Evolutionary conservation across 2,329 filamentous ascomycete genomes (phyloP).

Genomic region (Neonectria punicea): DNA sequence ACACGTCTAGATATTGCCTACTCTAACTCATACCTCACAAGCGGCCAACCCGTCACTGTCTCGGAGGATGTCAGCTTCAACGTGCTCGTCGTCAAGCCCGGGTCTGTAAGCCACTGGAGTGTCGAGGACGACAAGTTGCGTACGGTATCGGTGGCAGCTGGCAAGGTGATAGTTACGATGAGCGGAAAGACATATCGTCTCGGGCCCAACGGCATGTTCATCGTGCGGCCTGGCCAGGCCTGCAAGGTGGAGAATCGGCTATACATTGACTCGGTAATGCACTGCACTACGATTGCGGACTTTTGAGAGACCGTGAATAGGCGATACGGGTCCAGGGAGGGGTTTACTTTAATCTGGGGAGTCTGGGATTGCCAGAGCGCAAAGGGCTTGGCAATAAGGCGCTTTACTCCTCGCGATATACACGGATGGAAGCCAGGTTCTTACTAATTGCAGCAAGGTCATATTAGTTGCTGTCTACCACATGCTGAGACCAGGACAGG

Average conservation of each 20-base stretch:
- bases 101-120: slow-evolving; percentile 47
- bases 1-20: slow-evolving; percentile 53
- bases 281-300: slow-evolving; percentile 50
- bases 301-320: slow-evolving; percentile 29
- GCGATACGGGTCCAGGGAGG: too few relatives aligned
- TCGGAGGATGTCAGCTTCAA: slow-evolving; percentile 54
- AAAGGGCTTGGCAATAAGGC: not conserved
- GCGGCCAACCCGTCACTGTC: slow-evolving; percentile 49
- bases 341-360: not conserved
- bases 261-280: slow-evolving; percentile 57
- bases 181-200: slow-evolving; percentile 51
- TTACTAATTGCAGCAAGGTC: too few relatives aligned
- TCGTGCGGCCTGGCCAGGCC: slow-evolving; percentile 50
- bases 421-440: not conserved
- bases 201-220: slow-evolving; percentile 58
- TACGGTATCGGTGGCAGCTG: slow-evolving; percentile 53
- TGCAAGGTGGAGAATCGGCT: slow-evolving; percentile 56
- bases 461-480: not conserved
- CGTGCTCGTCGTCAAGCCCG: slow-evolving; percentile 53
- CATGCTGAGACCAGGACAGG: not conserved
- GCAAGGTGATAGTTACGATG: slow-evolving; percentile 54
- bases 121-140: slow-evolving; percentile 47
- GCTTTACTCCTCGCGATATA: not conserved
- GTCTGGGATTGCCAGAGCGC: not conserved
- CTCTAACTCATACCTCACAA: slow-evolving; percentile 55